A percentile compares a stretch with the other conserved stretches of the same genome.
phyloP scores from a whole-genome alignment of 2,329 filamentous ascomycete species.

The Claviceps sp. region DNA sequence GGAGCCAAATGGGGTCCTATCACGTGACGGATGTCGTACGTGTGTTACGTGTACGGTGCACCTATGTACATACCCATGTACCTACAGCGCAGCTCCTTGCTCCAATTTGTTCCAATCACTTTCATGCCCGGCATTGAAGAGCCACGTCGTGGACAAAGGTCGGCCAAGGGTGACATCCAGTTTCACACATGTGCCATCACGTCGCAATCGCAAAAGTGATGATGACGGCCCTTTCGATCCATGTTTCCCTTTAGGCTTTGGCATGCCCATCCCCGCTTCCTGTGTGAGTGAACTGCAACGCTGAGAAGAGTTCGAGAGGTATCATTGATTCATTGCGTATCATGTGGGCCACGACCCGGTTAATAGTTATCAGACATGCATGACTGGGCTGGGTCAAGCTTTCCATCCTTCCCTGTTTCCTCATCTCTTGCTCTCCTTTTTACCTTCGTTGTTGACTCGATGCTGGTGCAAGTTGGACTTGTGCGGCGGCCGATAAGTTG shows the following conservation, averaged over 20 bases:
- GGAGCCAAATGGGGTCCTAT: too few relatives aligned
- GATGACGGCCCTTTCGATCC: background rate
- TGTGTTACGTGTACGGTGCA: too few relatives aligned
- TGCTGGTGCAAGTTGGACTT: background rate
- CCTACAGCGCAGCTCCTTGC: too few relatives aligned
- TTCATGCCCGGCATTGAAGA: too few relatives aligned
- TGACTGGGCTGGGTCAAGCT: background rate
- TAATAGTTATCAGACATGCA: background rate
- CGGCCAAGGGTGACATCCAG: background rate
- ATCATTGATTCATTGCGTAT: background rate
- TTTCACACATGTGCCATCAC: slow-evolving; percentile 2
- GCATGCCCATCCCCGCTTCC: slow-evolving; percentile 2
- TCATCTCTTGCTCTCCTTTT: background rate
- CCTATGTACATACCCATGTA: too few relatives aligned
- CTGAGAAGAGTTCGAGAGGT: background rate
- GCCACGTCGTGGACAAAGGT: too few relatives aligned
- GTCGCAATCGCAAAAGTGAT: slow-evolving; percentile 1
- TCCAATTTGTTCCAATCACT: too few relatives aligned
- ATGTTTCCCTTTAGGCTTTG: background rate
- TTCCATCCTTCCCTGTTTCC: background rate
- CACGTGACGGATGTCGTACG: too few relatives aligned
- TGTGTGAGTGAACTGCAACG: background rate
- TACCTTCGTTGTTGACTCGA: background rate
- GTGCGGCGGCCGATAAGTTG: background rate
- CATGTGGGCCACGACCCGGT: slow-evolving; percentile 1